Percentiles rank a stretch among this genome's conserved stretches.
These are phyloP conservation scores for Pulveroboletus sp. DNA, from an alignment of 768 basidiomycete genomes.

Conservation along the genomic window DNA sequence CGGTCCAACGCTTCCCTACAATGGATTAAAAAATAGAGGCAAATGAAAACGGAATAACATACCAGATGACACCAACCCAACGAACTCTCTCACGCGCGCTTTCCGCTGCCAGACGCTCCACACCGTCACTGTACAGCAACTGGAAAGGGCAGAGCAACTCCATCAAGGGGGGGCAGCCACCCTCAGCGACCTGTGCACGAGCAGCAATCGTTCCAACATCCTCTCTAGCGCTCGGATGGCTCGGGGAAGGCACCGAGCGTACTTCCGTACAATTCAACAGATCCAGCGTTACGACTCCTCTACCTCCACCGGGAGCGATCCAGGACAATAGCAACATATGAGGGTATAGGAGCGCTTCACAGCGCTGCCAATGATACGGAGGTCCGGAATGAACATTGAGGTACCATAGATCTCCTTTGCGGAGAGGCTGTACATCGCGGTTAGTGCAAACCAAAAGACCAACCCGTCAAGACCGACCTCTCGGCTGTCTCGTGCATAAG, in stretches of 20 bases:
- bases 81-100: slow-evolving; percentile 80
- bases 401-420: slow-evolving; percentile 86
- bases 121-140: slow-evolving; percentile 83
- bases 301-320: slow-evolving; percentile 77
- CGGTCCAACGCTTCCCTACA: slow-evolving; percentile 76
- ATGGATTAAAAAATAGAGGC: background rate
- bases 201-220: slow-evolving; percentile 89
- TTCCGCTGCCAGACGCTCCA: slow-evolving; percentile 86
- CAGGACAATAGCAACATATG: slow-evolving; percentile 83
- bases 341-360: slow-evolving; percentile 78
- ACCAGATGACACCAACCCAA: slow-evolving; percentile 93
- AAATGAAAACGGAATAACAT: slow-evolving; percentile 24
- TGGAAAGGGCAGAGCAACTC: slow-evolving; percentile 87
- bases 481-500: slow-evolving; percentile 37
- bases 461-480: slow-evolving; percentile 35
- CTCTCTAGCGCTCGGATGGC: slow-evolving; percentile 74
- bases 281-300: slow-evolving; percentile 84
- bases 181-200: slow-evolving; percentile 48
- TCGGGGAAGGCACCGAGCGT: slow-evolving; percentile 75
- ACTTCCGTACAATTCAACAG: slow-evolving; percentile 84
- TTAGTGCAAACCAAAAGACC: slow-evolving; percentile 10
- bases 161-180: slow-evolving; percentile 45
- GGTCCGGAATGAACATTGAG: slow-evolving; percentile 84
- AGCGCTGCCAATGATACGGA: slow-evolving; percentile 78
- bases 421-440: slow-evolving; percentile 58